Evolutionary conservation across 305 asterid species (phyloP).

Genomic region (Fraxinus platypoda): DNA sequence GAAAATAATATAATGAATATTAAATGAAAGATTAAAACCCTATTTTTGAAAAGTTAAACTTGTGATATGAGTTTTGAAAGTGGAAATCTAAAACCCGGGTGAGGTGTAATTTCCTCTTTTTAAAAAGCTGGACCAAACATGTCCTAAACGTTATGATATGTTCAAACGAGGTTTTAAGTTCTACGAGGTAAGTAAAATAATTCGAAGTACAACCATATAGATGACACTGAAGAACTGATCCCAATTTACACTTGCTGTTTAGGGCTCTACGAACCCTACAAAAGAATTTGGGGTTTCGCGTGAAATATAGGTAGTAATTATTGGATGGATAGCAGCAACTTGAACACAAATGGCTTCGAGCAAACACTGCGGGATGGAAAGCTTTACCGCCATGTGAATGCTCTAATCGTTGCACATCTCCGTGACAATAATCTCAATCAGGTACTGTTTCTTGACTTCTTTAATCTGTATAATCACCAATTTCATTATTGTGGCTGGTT

Average conservation of each 20-base stretch:
- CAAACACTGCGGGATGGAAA: conserved; percentile 66
- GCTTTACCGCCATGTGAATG: conserved; percentile 66
- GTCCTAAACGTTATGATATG: neutral
- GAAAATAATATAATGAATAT: too few species aligned
- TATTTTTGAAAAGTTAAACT: too few species aligned
- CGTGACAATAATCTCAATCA: conserved; percentile 73
- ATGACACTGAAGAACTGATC: neutral
- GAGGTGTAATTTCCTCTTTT: too few species aligned
- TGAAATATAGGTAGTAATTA: neutral
- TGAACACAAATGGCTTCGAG: conserved; percentile 45
- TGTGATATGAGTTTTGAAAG: too few species aligned
- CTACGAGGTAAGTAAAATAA: neutral
- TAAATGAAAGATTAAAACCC: too few species aligned
- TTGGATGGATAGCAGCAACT: conserved; percentile 43
- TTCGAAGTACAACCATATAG: neutral
- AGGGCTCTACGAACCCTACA: neutral
- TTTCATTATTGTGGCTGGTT: neutral
- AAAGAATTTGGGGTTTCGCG: neutral
- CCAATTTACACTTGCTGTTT: neutral
- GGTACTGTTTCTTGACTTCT: conserved; percentile 33
- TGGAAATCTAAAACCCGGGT: too few species aligned
- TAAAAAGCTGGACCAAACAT: neutral
- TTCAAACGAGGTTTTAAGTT: neutral
- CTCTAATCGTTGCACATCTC: conserved; percentile 78
- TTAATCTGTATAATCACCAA: neutral